A percentile compares a stretch with the other conserved stretches of the same genome.
These are phyloP conservation scores for Cordyceps sp. DNA, from an alignment of 2,329 filamentous ascomycete genomes.

Conservation along the genomic window DNA sequence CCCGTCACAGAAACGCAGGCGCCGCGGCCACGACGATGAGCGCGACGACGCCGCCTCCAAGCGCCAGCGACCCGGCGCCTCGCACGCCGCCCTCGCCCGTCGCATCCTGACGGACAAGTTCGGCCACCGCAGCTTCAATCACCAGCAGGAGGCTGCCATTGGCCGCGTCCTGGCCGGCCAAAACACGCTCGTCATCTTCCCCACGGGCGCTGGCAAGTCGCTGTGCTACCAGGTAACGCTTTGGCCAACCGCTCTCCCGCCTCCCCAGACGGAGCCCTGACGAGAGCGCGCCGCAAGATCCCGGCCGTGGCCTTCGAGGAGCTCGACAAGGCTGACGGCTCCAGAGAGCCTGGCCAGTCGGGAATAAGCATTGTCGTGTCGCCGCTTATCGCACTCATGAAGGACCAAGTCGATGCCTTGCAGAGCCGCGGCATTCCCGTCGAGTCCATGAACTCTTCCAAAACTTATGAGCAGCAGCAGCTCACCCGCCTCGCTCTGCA, in stretches of 20 bases:
- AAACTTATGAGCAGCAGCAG: constrained; percentile 28
- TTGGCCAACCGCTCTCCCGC: not conserved
- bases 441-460: constrained; percentile 38
- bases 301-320: constrained; percentile 28
- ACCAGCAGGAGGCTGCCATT: constrained; percentile 27
- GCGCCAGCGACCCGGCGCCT: not conserved
- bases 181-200: constrained; percentile 26
- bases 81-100: constrained; percentile 6
- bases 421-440: constrained; percentile 30
- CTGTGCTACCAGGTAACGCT: constrained; percentile 26
- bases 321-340: constrained; percentile 17
- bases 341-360: constrained; percentile 12
- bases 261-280: not conserved
- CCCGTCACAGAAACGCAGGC: constrained; percentile 4
- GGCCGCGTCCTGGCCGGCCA: constrained; percentile 17
- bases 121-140: constrained; percentile 29
- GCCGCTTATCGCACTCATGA: constrained; percentile 40
- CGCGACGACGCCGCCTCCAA: not conserved
- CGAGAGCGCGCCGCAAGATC: constrained; percentile 15
- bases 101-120: constrained; percentile 49
- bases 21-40: constrained; percentile 1
- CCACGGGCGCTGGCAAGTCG: constrained; percentile 32
- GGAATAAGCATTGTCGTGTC: constrained; percentile 41
- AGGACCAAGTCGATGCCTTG: constrained; percentile 41
- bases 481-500: constrained; percentile 19